Evolutionary conservation across 805 yeast genomes (phyloP).

Genomic region (Tetrapisispora fleetii): DNA sequence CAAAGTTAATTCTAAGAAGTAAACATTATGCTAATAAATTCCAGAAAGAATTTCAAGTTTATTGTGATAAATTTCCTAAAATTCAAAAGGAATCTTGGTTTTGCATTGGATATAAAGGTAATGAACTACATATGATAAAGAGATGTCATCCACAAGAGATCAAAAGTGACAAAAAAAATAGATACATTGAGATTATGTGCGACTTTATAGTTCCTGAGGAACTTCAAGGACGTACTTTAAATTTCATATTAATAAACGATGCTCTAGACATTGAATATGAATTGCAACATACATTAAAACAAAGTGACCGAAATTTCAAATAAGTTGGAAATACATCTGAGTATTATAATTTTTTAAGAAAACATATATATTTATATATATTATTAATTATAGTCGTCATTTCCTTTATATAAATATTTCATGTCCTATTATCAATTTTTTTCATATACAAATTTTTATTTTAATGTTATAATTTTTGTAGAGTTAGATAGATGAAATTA

Average conservation of each 20-base stretch:
- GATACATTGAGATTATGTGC: conserved; percentile 29
- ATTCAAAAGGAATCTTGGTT: conserved; percentile 93
- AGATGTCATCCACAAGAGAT: conserved; percentile 54
- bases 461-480: neutral
- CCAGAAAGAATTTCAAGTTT: conserved; percentile 54
- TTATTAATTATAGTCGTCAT: neutral
- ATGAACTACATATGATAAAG: conserved; percentile 55
- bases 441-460: neutral
- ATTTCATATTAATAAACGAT: conserved; percentile 51
- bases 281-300: conserved; percentile 13
- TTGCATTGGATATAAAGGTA: conserved; percentile 43
- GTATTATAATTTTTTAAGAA: no score
- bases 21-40: conserved; percentile 40
- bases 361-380: neutral
- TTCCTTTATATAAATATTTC: neutral
- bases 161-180: conserved; percentile 8
- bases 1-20: conserved; percentile 36
- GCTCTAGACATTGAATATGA: conserved; percentile 49
- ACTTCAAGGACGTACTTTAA: conserved; percentile 36
- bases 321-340: neutral
- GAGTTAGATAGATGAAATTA: neutral
- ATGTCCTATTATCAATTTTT: neutral
- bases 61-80: conserved; percentile 79
- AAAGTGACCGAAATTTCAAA: neutral
- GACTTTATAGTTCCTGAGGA: conserved; percentile 42